phyloP scores from a whole-genome alignment of 2,329 filamentous ascomycete species.

The Cytospora piceicola region DNA sequence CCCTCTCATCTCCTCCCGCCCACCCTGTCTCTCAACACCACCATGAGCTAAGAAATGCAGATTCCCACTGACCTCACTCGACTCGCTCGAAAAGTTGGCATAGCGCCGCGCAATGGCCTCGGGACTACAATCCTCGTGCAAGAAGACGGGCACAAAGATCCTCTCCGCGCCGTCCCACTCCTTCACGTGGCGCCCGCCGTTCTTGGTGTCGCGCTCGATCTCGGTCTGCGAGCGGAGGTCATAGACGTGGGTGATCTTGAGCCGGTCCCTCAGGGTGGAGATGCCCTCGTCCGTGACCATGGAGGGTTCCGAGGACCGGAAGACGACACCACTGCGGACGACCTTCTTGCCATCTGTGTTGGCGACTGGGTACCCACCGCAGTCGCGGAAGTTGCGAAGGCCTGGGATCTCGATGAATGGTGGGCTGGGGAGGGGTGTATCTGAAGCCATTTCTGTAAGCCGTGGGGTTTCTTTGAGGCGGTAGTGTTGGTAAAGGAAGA shows the following conservation, averaged over 20 bases:
- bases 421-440: constrained; percentile 41
- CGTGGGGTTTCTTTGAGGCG: not conserved
- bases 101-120: constrained; percentile 66
- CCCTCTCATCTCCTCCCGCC: not conserved
- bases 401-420: constrained; percentile 59
- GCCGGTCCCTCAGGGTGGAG: constrained; percentile 48
- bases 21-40: not conserved
- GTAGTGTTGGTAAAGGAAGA: not conserved
- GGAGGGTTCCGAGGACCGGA: constrained; percentile 70
- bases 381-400: constrained; percentile 70
- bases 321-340: constrained; percentile 60
- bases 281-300: constrained; percentile 58
- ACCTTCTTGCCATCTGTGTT: constrained; percentile 37
- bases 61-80: constrained; percentile 44
- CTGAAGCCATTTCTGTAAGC: not conserved
- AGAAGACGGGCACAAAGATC: constrained; percentile 68
- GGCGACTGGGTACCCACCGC: constrained; percentile 60
- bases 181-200: constrained; percentile 41
- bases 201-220: constrained; percentile 49
- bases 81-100: constrained; percentile 60
- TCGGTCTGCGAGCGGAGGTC: constrained; percentile 69
- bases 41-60: not conserved
- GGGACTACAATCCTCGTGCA: constrained; percentile 62
- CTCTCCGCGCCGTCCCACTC: constrained; percentile 57
- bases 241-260: constrained; percentile 68